Evolutionary conservation across 2,329 filamentous ascomycete genomes (phyloP).

Genomic region (Hortaea sp.): DNA sequence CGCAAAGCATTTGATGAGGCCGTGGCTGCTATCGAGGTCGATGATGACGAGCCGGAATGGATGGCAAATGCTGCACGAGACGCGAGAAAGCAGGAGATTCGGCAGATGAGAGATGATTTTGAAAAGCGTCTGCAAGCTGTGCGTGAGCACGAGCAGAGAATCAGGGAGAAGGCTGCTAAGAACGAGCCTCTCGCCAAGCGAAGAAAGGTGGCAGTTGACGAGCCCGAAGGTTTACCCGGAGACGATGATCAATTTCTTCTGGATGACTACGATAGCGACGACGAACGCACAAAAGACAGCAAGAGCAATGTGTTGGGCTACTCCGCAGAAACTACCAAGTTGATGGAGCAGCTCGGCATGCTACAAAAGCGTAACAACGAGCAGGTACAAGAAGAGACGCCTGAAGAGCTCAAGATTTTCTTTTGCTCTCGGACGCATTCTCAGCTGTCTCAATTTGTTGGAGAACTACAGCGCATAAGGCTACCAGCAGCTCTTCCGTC

Average conservation of each 20-base stretch:
- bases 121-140: constrained; percentile 60
- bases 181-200: constrained; percentile 41
- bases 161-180: constrained; percentile 39
- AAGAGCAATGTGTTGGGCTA: constrained; percentile 2
- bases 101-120: constrained; percentile 58
- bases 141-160: constrained; percentile 51
- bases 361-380: constrained; percentile 30
- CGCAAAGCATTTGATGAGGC: constrained; percentile 47
- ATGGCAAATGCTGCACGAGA: constrained; percentile 66
- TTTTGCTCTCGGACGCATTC: constrained; percentile 92
- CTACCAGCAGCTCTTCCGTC: constrained; percentile 58
- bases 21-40: constrained; percentile 36
- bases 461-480: constrained; percentile 67
- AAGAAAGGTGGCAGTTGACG: constrained; percentile 24
- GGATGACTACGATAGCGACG: constrained; percentile 61
- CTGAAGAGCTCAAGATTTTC: constrained; percentile 71
- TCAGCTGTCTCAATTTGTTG: constrained; percentile 78
- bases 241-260: constrained; percentile 65
- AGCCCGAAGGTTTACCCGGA: constrained; percentile 17
- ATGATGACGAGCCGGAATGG: constrained; percentile 71
- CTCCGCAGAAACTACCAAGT: constrained; percentile 63
- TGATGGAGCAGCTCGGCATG: constrained; percentile 54
- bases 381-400: constrained; percentile 31
- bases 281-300: constrained; percentile 30
- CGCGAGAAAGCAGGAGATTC: constrained; percentile 56